These are phyloP conservation scores for Collybiopsis confluens DNA, from an alignment of 768 basidiomycete species.

Conservation along the genomic window DNA sequence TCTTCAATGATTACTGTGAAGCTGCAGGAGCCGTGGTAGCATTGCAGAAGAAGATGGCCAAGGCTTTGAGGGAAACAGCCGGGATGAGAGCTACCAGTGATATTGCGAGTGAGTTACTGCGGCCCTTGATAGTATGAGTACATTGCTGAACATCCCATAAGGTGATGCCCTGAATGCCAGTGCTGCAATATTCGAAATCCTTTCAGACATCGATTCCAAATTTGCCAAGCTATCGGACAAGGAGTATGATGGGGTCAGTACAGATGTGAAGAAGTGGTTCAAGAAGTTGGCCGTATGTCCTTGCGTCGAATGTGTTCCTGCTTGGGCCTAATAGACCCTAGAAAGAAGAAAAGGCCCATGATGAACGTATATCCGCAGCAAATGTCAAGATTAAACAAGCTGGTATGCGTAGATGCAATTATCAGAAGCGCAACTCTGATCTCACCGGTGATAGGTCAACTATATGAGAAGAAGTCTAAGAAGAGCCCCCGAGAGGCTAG, in stretches of 20 bases:
- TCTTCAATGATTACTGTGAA: conserved; percentile 74
- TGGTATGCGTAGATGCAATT: conserved; percentile 30
- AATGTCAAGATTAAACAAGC: conserved; percentile 78
- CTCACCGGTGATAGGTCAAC: conserved; percentile 43
- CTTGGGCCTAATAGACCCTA: conserved; percentile 20
- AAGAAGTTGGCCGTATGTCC: conserved; percentile 70
- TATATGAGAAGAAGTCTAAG: conserved; percentile 79
- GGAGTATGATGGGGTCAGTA: conserved; percentile 60
- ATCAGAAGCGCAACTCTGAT: not conserved
- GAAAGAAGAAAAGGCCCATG: conserved; percentile 81
- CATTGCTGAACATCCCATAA: no score
- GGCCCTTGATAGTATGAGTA: no score
- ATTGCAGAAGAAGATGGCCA: conserved; percentile 73
- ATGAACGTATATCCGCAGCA: conserved; percentile 60
- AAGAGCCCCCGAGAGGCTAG: conserved; percentile 60
- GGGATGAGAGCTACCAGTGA: conserved; percentile 53
- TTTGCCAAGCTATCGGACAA: conserved; percentile 73
- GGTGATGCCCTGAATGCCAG: conserved; percentile 65
- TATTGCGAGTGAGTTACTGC: conserved; percentile 49
- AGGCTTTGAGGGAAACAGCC: conserved; percentile 64
- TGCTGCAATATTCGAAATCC: conserved; percentile 62
- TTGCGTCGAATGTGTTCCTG: not conserved
- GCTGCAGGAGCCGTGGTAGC: conserved; percentile 55
- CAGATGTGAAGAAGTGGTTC: conserved; percentile 82
- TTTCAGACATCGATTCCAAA: conserved; percentile 69